A percentile compares a stretch with the other conserved stretches of the same genome.
phyloP scores from a whole-genome alignment of 768 basidiomycete species.

The Pisolithus sp. region DNA sequence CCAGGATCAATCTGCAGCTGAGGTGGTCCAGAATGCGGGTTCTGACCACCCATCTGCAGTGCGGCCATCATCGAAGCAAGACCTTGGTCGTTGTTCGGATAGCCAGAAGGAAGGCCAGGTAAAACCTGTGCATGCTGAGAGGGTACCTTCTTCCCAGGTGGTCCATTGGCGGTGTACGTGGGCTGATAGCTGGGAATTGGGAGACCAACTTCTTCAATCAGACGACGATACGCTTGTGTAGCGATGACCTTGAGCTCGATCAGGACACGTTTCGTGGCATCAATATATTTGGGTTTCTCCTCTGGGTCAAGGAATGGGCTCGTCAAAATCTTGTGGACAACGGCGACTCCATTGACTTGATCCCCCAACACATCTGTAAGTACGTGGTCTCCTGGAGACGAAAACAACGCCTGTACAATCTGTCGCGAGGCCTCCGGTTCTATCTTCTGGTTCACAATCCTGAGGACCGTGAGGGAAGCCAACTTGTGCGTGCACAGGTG shows the following conservation, averaged over 20 bases:
- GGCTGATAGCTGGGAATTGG: slow-evolving; percentile 86
- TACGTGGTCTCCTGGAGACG: slow-evolving; percentile 83
- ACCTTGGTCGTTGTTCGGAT: slow-evolving; percentile 77
- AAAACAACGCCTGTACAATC: slow-evolving; percentile 86
- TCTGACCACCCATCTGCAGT: slow-evolving; percentile 85
- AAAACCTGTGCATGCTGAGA: slow-evolving; percentile 54
- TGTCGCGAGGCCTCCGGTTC: slow-evolving; percentile 84
- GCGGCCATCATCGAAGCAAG: slow-evolving; percentile 92
- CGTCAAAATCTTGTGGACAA: slow-evolving; percentile 87
- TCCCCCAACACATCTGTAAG: slow-evolving; percentile 92
- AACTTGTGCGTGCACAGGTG: slow-evolving; percentile 98
- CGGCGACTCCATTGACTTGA: slow-evolving; percentile 92
- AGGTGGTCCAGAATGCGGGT: slow-evolving; percentile 71
- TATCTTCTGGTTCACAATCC: slow-evolving; percentile 94
- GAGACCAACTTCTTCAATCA: slow-evolving; percentile 92
- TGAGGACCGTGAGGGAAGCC: slow-evolving; percentile 88
- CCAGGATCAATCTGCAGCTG: slow-evolving; percentile 65
- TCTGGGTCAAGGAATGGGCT: slow-evolving; percentile 75
- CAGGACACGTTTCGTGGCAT: slow-evolving; percentile 85
- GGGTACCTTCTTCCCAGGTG: slow-evolving; percentile 53
- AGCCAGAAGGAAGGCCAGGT: slow-evolving; percentile 72
- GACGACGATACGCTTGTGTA: slow-evolving; percentile 88
- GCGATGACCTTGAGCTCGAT: slow-evolving; percentile 88
- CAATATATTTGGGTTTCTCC: slow-evolving; percentile 65
- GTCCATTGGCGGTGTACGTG: slow-evolving; percentile 57